Conservation (phyloP, 805 yeast species). For the Suhomyces prunicola region DNA sequence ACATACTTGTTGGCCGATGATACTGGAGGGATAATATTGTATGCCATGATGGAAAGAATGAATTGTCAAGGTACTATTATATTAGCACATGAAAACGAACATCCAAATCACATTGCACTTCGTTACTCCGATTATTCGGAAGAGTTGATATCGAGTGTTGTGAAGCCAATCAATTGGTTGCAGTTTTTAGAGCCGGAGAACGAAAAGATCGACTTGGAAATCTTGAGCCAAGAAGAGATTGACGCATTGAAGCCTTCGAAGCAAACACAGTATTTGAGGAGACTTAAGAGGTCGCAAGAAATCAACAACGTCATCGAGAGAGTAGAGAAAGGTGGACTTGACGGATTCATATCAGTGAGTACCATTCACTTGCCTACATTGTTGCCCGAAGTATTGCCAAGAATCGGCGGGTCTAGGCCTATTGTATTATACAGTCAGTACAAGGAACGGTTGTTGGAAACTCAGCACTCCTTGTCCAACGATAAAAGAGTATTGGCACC, state of each 20-base stretch:
- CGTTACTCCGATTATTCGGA: slow-evolving; percentile 63
- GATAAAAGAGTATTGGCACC: slow-evolving; percentile 81
- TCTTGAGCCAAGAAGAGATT: slow-evolving; percentile 50
- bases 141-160: slow-evolving; percentile 48
- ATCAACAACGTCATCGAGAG: slow-evolving; percentile 48
- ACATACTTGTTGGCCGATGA: slow-evolving; percentile 86
- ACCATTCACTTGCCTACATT: slow-evolving; percentile 68
- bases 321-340: slow-evolving; percentile 56
- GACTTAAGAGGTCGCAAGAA: slow-evolving; percentile 54
- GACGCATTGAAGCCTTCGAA: slow-evolving; percentile 55
- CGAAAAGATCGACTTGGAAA: slow-evolving; percentile 46
- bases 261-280: slow-evolving; percentile 63
- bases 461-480: slow-evolving; percentile 62
- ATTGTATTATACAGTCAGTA: slow-evolving; percentile 76
- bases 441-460: slow-evolving; percentile 74
- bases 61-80: slow-evolving; percentile 69
- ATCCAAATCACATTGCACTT: slow-evolving; percentile 73
- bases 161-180: slow-evolving; percentile 69
- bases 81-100: slow-evolving; percentile 88
- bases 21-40: slow-evolving; percentile 86
- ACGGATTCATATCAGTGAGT: slow-evolving; percentile 70
- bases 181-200: slow-evolving; percentile 80
- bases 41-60: slow-evolving; percentile 89
- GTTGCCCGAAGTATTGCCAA: slow-evolving; percentile 58
- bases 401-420: slow-evolving; percentile 82